These are phyloP conservation scores for Exophiala spinifera DNA, from an alignment of 2,329 filamentous ascomycete genomes.

Conservation along the genomic window DNA sequence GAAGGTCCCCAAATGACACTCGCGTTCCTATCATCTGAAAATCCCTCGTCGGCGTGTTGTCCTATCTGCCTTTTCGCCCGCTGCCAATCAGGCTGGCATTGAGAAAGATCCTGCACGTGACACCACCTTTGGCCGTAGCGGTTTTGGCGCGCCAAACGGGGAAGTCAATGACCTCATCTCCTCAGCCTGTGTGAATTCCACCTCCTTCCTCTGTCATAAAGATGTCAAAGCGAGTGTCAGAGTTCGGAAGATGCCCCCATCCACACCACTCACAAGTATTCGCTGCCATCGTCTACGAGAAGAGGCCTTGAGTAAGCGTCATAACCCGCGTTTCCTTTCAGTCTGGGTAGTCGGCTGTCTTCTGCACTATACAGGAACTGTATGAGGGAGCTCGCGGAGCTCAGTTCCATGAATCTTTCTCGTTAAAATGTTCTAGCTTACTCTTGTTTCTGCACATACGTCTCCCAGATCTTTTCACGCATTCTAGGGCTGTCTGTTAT, in stretches of 20 bases:
- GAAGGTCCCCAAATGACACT: conserved; percentile 24
- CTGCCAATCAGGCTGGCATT: background rate
- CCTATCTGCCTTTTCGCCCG: background rate
- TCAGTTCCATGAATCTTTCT: no score
- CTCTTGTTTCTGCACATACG: no score
- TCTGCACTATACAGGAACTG: no score
- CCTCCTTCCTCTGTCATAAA: no score
- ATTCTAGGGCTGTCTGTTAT: background rate
- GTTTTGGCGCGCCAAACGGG: background rate
- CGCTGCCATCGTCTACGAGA: background rate
- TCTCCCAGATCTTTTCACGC: no score
- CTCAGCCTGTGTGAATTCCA: no score
- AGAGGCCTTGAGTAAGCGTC: background rate
- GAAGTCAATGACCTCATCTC: background rate
- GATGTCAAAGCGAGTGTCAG: background rate
- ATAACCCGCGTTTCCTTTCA: background rate
- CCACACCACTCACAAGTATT: background rate
- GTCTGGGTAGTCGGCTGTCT: background rate
- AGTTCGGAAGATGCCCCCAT: background rate
- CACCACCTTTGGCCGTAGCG: background rate
- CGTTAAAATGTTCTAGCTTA: no score
- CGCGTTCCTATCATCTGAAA: background rate
- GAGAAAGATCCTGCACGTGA: background rate
- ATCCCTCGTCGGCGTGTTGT: no score
- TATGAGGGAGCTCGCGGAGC: no score